Evolutionary conservation across 192 early-diverging fungal genomes (phyloP).

Genomic region (Coemansia biformis): DNA sequence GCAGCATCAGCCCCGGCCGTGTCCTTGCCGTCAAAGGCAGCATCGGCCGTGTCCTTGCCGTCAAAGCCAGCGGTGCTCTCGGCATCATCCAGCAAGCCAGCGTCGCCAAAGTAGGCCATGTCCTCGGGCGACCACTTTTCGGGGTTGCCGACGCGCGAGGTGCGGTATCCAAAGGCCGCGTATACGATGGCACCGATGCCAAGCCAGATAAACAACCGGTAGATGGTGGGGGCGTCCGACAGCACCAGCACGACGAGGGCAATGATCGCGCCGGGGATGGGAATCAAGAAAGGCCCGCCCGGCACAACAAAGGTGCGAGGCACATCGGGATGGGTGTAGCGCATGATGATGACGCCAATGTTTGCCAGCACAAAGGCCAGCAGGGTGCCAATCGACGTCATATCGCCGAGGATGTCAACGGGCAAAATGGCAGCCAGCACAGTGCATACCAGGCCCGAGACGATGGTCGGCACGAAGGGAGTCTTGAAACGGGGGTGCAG

Average conservation of each 20-base stretch:
- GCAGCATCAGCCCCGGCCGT: not conserved
- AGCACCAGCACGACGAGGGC: slow-evolving; percentile 63
- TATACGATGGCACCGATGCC: slow-evolving; percentile 76
- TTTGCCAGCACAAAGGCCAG: slow-evolving; percentile 82
- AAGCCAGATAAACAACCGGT: slow-evolving; percentile 75
- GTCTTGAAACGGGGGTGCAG: slow-evolving; percentile 71
- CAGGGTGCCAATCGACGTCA: slow-evolving; percentile 82
- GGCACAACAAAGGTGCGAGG: slow-evolving; percentile 70
- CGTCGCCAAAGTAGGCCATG: slow-evolving; percentile 37
- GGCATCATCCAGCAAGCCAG: slow-evolving; percentile 9
- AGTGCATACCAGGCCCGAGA: slow-evolving; percentile 61
- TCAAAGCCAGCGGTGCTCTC: not conserved
- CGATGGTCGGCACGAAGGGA: slow-evolving; percentile 66
- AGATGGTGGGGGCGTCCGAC: slow-evolving; percentile 60
- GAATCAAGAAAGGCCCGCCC: slow-evolving; percentile 58
- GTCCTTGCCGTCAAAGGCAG: not conserved
- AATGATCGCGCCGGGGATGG: slow-evolving; percentile 56
- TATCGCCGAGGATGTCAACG: slow-evolving; percentile 73
- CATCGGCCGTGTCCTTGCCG: not conserved
- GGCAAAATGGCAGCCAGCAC: slow-evolving; percentile 69
- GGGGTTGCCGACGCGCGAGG: slow-evolving; percentile 61
- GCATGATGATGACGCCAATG: slow-evolving; percentile 67
- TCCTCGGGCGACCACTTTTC: slow-evolving; percentile 45
- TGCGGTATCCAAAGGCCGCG: slow-evolving; percentile 56
- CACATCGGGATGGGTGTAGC: slow-evolving; percentile 65